Evolutionary conservation across 2,329 filamentous ascomycete species (phyloP).

Genomic region (Arthrobotrys megalospora): DNA sequence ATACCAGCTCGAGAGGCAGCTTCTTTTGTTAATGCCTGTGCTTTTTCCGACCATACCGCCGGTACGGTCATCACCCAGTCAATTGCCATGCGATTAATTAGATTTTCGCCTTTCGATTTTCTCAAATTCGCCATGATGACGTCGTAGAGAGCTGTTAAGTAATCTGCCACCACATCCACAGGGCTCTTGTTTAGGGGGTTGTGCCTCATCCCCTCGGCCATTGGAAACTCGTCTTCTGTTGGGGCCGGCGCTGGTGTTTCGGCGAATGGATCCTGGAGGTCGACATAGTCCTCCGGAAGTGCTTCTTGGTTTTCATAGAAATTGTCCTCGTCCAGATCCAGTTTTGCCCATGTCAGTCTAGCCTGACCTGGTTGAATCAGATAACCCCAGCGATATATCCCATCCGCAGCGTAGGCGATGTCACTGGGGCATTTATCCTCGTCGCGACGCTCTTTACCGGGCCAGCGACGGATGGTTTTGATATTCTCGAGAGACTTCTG

Average conservation of each 20-base stretch:
- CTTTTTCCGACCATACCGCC: constrained; percentile 74
- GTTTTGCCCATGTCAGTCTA: constrained; percentile 54
- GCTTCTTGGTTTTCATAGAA: constrained; percentile 55
- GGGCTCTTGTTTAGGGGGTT: constrained; percentile 62
- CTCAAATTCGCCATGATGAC: constrained; percentile 71
- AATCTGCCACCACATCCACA: constrained; percentile 69
- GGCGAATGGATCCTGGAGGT: constrained; percentile 44
- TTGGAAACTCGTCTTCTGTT: constrained; percentile 48
- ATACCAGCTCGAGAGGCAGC: constrained; percentile 72
- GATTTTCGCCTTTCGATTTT: constrained; percentile 68
- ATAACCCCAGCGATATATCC: constrained; percentile 52
- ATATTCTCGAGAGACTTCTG: constrained; percentile 59
- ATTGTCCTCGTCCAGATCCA: constrained; percentile 59
- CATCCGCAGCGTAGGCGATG: constrained; percentile 49
- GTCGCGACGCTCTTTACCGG: constrained; percentile 52
- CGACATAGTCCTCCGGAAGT: constrained; percentile 43
- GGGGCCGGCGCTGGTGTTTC: constrained; percentile 17
- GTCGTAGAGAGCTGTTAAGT: constrained; percentile 70
- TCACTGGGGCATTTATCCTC: constrained; percentile 59
- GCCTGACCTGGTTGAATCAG: constrained; percentile 39
- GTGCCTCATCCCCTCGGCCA: constrained; percentile 52
- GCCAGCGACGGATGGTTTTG: constrained; percentile 54
- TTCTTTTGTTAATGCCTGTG: constrained; percentile 71
- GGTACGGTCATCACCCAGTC: constrained; percentile 74
- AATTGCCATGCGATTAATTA: constrained; percentile 69